phyloP scores from a whole-genome alignment of 305 asterid species.

The Fraxinus greggii region DNA sequence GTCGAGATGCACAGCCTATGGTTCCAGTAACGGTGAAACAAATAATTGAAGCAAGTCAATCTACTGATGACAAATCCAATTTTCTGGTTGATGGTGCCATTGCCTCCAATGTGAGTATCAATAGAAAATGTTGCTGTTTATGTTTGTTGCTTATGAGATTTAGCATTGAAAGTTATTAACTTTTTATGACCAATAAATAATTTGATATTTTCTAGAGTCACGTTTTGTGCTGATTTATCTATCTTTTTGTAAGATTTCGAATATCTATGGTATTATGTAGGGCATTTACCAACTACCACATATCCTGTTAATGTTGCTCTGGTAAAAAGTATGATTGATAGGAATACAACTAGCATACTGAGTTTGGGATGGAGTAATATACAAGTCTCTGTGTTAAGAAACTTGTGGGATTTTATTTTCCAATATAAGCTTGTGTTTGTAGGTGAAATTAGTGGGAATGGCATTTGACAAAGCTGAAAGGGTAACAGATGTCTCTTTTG shows the following conservation, averaged over 20 bases:
- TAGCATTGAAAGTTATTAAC: not conserved
- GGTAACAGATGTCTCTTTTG: constrained; percentile 62
- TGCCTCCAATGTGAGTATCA: constrained; percentile 56
- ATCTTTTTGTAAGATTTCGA: not conserved
- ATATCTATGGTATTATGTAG: not conserved
- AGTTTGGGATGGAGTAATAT: not conserved
- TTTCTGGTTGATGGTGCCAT: constrained; percentile 59
- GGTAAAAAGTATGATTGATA: not conserved
- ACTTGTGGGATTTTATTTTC: not conserved
- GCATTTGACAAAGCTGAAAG: constrained; percentile 50
- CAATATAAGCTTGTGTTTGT: constrained; percentile 4
- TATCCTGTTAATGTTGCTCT: not conserved
- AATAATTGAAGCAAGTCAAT: constrained; percentile 52
- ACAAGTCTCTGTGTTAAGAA: not conserved
- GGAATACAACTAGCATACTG: not conserved
- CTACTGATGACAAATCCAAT: constrained; percentile 57
- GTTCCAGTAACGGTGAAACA: constrained; percentile 83
- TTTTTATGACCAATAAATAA: not conserved
- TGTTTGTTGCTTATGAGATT: not conserved
- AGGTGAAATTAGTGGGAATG: constrained; percentile 86
- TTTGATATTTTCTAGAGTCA: not conserved
- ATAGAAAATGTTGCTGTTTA: not conserved
- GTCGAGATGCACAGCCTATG: constrained; percentile 76
- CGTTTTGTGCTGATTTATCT: not conserved
- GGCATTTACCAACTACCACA: not conserved